phyloP scores from a whole-genome alignment of 148 eudicot species.

The Hydrangea macrophylla region DNA sequence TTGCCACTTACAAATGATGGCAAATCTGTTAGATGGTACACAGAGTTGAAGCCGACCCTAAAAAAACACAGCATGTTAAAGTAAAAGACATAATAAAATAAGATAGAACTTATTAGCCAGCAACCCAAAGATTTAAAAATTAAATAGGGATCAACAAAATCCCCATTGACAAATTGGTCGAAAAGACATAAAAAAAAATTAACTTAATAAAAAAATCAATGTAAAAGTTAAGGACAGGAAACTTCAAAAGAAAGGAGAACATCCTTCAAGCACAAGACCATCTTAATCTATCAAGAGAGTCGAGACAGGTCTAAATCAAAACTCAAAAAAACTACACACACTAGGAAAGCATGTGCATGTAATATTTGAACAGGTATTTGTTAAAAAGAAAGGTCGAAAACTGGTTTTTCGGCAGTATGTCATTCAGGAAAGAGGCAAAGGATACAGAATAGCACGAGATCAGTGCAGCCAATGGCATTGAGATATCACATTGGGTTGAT shows the following conservation, averaged over 20 bases:
- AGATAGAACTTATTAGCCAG: neutral
- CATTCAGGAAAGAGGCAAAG: too few species aligned
- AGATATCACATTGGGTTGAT: too few species aligned
- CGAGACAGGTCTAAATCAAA: too few species aligned
- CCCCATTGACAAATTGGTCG: neutral
- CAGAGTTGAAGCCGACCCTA: conserved; percentile 99
- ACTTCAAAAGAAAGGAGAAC: neutral
- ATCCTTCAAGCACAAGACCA: too few species aligned
- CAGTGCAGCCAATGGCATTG: too few species aligned
- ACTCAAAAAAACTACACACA: neutral
- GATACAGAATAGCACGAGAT: too few species aligned
- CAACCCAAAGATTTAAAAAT: neutral
- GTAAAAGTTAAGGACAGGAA: neutral
- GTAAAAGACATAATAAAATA: conserved; percentile 8
- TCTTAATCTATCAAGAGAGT: too few species aligned
- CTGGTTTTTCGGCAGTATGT: too few species aligned
- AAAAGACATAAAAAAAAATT: neutral
- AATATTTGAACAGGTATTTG: too few species aligned
- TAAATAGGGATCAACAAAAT: neutral
- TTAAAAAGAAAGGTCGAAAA: too few species aligned
- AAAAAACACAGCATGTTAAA: conserved; percentile 9
- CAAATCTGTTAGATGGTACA: conserved; percentile 96
- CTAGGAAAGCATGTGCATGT: too few species aligned
- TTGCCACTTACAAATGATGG: conserved; percentile 99
- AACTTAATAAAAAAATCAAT: neutral